Percentiles rank a stretch among this genome's conserved stretches.
phyloP scores from a whole-genome alignment of 768 basidiomycete species.

The Strobilomyces dryophilus region DNA sequence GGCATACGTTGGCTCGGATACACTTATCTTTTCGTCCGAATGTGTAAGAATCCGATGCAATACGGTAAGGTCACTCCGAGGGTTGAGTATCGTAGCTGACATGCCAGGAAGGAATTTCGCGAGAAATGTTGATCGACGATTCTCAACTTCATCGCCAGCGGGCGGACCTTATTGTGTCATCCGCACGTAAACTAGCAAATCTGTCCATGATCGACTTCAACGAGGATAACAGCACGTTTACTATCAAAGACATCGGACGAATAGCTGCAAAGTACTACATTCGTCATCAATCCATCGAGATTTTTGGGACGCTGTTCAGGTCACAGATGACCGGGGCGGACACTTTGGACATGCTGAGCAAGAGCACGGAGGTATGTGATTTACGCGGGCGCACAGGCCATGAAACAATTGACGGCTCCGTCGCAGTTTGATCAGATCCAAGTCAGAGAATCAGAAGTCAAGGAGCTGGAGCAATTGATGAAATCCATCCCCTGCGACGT shows the following conservation, averaged over 20 bases:
- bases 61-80: constrained; percentile 53
- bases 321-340: constrained; percentile 91
- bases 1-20: constrained; percentile 95
- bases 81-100: constrained; percentile 1
- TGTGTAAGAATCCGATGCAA: constrained; percentile 84
- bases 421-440: constrained; percentile 90
- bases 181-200: constrained; percentile 63
- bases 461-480: constrained; percentile 74
- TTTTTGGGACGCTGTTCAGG: constrained; percentile 77
- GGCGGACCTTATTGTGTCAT: constrained; percentile 57
- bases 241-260: constrained; percentile 86
- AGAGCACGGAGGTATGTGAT: constrained; percentile 78
- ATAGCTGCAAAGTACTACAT: constrained; percentile 98
- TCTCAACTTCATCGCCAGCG: constrained; percentile 69
- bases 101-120: constrained; percentile 56
- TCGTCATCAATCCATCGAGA: constrained; percentile 76
- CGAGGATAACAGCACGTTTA: constrained; percentile 49
- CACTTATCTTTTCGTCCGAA: constrained; percentile 93
- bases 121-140: constrained; percentile 66
- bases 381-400: neutral
- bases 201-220: constrained; percentile 84
- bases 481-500: constrained; percentile 75
- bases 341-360: constrained; percentile 77
- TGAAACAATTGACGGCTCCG: neutral
- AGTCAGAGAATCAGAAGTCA: constrained; percentile 82